Conservation (phyloP, 139 green algal genomes). For the Micractinium sp. region DNA sequence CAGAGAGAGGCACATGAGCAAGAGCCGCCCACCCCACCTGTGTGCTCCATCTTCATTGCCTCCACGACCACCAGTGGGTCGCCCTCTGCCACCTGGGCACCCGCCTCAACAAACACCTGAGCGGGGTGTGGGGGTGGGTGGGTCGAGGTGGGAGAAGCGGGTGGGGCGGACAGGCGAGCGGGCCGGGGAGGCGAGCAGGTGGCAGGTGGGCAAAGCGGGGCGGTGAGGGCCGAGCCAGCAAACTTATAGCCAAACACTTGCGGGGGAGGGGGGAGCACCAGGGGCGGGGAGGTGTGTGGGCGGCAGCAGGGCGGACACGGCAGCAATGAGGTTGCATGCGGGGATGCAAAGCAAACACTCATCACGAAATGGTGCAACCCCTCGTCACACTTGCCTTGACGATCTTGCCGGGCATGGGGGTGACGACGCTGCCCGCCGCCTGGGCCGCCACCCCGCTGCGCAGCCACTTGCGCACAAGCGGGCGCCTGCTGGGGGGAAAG, state of each 20-base stretch:
- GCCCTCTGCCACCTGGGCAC: conserved; percentile 46
- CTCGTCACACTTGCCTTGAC: conserved; percentile 52
- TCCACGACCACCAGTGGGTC: conserved; percentile 71
- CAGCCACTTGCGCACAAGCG: conserved; percentile 51
- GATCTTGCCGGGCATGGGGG: conserved; percentile 80
- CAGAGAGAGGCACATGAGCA: no score
- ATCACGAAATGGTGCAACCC: conserved; percentile 5
- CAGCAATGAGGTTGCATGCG: no score
- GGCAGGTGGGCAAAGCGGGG: no score
- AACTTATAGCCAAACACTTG: background rate
- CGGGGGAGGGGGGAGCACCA: background rate
- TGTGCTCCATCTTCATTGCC: conserved; percentile 89
- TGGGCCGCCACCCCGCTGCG: conserved; percentile 30
- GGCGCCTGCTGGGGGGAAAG: conserved; percentile 33
- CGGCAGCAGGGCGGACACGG: no score
- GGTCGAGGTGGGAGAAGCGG: no score
- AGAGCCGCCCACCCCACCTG: background rate
- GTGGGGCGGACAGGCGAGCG: background rate
- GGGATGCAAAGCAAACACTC: no score
- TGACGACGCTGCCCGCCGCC: conserved; percentile 46
- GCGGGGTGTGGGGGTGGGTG: no score
- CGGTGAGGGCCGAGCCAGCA: no score
- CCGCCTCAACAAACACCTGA: conserved; percentile 37
- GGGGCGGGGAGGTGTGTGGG: background rate
- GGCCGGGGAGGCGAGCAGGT: no score